Evolutionary conservation across 2,329 filamentous ascomycete genomes (phyloP), one percentile per base, ranked within the genome.

Genomic region (Talaromyces sp.): DNA sequence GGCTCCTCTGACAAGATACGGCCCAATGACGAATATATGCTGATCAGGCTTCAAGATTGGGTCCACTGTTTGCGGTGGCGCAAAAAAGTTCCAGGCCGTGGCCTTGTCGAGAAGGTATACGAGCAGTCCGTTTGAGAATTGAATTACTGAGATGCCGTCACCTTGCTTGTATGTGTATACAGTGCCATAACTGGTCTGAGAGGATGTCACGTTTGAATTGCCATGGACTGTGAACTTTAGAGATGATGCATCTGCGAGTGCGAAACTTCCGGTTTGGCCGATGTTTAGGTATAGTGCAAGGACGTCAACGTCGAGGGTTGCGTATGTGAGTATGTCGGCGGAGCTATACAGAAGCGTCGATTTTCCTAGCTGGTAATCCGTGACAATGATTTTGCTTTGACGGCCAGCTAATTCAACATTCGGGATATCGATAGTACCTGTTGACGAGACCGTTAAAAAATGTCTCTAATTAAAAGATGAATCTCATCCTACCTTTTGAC

Each of bases 1-100:
- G 6, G 77, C 78, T 27, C 67, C 74, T 39, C 79, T 73, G n/a
- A 80, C 76, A 6, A 80, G 71, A 62, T 80, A 80, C 1, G 78
- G 78, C 1, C 78, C 78, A 1, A 77, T 65, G 22, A 80, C 76
- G 47, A 81, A 72, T 17, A 80, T 75, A 39, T 85, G 81, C 63
- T 83, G 69, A 56, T 78, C 66, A 0, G 80, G 74, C 1, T 71
- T 69, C 19, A 83, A 77, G 47, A 73, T 71, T 0, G 83, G 83
- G 59, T 80, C 73, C 0, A 66, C 67, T 0, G 78, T 79, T 9
- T 78, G 80, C 2, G 81, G 66, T 3, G 83, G 79, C 1, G 83
- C 83, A 73, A 82, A 86, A 68, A 86, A 84, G 6, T 79, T 81
- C 79, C 81, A 86, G 1, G 82, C 84, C 0, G 82, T 79, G 11